These are phyloP conservation scores for Uncinocarpus reesii DNA, from an alignment of 2,329 filamentous ascomycete genomes.

Conservation along the genomic window DNA sequence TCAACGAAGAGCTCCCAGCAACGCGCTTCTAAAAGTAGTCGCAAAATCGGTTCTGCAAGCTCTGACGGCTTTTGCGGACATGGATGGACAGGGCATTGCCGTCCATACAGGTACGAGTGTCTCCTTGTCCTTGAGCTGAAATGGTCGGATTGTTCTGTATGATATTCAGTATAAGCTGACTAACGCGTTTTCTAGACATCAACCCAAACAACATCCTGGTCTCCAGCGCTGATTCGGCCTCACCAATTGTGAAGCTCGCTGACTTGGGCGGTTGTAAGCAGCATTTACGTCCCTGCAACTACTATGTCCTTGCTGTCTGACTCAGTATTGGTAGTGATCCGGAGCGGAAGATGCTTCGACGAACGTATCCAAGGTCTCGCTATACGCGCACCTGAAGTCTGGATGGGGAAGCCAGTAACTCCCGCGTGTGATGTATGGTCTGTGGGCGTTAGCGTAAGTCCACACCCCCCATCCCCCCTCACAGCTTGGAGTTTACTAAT, in stretches of 20 bases:
- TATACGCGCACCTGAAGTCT: constrained; percentile 16
- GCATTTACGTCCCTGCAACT: neutral
- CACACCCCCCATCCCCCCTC: no score
- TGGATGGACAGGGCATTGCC: constrained; percentile 15
- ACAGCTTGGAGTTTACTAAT: no score
- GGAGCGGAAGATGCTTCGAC: neutral
- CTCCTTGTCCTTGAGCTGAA: neutral
- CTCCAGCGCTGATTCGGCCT: constrained; percentile 4
- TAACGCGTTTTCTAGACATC: constrained; percentile 7
- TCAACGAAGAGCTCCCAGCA: neutral
- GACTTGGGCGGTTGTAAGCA: constrained; percentile 12
- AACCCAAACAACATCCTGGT: constrained; percentile 16
- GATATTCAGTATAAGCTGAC: neutral
- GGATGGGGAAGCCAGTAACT: constrained; percentile 10
- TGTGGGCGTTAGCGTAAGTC: constrained; percentile 15
- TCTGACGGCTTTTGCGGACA: constrained; percentile 13
- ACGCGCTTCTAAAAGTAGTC: constrained; percentile 4
- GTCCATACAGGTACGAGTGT: constrained; percentile 12
- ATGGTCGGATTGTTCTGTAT: neutral
- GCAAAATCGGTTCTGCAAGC: constrained; percentile 14
- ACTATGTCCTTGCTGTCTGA: no score
- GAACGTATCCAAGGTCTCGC: constrained; percentile 8
- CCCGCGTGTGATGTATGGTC: constrained; percentile 16
- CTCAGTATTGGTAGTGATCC: no score
- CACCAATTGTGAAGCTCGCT: constrained; percentile 11